phyloP scores from a whole-genome alignment of 148 eudicot species.

The Polygonum maritimum region DNA sequence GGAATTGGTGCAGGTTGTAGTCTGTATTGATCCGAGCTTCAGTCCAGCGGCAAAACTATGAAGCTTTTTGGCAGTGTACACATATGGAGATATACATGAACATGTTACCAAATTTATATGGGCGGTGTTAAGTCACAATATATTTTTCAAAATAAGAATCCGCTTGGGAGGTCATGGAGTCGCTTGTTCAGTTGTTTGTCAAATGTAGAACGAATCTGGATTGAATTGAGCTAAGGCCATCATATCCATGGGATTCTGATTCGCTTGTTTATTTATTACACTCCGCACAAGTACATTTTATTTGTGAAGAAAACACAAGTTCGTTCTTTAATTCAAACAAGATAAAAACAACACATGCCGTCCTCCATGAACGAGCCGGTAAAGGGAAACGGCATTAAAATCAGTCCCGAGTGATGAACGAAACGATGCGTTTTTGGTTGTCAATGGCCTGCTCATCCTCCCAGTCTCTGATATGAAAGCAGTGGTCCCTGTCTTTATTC shows the following conservation, averaged over 20 bases:
- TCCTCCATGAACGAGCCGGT: too few species aligned
- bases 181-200: too few species aligned
- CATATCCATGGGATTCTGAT: too few species aligned
- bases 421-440: constrained; percentile 15
- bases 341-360: too few species aligned
- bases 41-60: constrained; percentile 48
- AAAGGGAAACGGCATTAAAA: neutral
- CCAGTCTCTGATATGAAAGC: constrained; percentile 19
- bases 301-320: too few species aligned
- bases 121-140: neutral
- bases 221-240: too few species aligned
- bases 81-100: neutral
- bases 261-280: too few species aligned
- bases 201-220: too few species aligned
- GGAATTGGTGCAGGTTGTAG: constrained; percentile 52
- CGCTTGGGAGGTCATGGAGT: too few species aligned
- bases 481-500: constrained; percentile 25
- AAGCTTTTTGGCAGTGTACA: constrained; percentile 15
- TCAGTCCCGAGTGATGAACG: constrained; percentile 16
- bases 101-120: neutral
- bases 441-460: constrained; percentile 20
- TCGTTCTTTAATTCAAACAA: too few species aligned
- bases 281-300: too few species aligned
- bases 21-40: constrained; percentile 67
- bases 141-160: neutral